These are phyloP conservation scores for Aspergillus udagawae DNA, from an alignment of 2,329 filamentous ascomycete species.

Conservation along the genomic window DNA sequence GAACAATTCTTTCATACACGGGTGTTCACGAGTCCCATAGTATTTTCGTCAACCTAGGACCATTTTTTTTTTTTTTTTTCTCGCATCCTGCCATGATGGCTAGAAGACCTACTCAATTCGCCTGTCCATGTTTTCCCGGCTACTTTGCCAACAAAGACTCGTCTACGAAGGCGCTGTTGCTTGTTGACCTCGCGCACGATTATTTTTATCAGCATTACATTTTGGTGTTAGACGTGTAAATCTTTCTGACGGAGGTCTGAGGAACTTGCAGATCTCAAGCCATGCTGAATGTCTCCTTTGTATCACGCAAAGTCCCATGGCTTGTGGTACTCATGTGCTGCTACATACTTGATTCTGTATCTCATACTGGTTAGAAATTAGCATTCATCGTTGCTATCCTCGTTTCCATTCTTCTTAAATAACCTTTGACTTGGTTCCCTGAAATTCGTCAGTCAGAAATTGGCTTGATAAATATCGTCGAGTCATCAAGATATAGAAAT, in stretches of 20 bases:
- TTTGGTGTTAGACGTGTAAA: conserved; percentile 15
- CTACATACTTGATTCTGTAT: neutral
- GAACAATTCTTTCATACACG: conserved; percentile 58
- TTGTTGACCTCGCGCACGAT: neutral
- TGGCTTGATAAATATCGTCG: no score
- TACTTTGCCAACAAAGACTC: neutral
- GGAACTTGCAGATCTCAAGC: neutral
- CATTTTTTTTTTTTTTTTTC: no score
- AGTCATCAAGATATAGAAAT: no score
- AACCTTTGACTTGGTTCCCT: no score
- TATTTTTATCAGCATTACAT: conserved; percentile 10
- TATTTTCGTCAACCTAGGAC: neutral
- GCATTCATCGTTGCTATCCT: neutral
- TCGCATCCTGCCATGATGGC: neutral
- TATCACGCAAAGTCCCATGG: neutral
- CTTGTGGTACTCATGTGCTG: neutral
- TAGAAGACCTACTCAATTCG: neutral
- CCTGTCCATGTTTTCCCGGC: neutral
- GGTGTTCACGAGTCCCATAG: conserved; percentile 38
- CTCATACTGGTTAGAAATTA: neutral
- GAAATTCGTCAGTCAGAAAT: no score
- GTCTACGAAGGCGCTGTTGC: neutral
- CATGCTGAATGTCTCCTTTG: neutral
- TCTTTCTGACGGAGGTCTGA: neutral
- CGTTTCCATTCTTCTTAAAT: no score